Evolutionary conservation across 805 yeast species (phyloP).

Genomic region (Millerozyma acaciae): DNA sequence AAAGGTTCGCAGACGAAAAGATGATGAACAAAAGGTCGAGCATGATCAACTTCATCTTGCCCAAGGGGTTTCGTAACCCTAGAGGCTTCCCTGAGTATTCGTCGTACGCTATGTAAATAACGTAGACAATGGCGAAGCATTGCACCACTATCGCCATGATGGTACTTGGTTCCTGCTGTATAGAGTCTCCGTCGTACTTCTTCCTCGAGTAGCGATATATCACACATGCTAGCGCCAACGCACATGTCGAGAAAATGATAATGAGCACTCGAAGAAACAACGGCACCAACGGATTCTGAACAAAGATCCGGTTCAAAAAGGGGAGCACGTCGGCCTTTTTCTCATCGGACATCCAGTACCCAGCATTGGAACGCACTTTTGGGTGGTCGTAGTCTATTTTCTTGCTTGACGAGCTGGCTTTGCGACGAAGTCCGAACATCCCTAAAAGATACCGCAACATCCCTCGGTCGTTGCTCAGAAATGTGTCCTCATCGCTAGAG

Average conservation of each 20-base stretch:
- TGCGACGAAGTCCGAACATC: too few species aligned
- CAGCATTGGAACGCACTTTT: conserved; percentile 52
- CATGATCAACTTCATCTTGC: conserved; percentile 76
- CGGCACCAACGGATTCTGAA: conserved; percentile 79
- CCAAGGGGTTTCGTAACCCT: conserved; percentile 81
- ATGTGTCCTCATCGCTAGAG: conserved; percentile 27
- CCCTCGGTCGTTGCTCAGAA: conserved; percentile 15
- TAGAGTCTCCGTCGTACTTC: conserved; percentile 28
- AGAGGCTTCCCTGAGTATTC: conserved; percentile 90
- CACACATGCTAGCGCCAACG: conserved; percentile 68
- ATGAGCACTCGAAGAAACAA: conserved; percentile 57
- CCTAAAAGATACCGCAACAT: background rate
- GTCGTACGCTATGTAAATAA: conserved; percentile 79
- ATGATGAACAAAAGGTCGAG: conserved; percentile 85
- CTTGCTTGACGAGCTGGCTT: background rate
- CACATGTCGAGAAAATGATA: conserved; percentile 53
- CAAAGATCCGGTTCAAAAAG: conserved; percentile 51
- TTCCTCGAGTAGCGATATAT: conserved; percentile 43
- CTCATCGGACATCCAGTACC: conserved; percentile 65
- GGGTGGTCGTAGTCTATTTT: conserved; percentile 25
- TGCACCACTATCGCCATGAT: conserved; percentile 90
- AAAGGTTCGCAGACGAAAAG: conserved; percentile 81
- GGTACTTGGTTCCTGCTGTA: conserved; percentile 81
- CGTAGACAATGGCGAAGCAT: conserved; percentile 69
- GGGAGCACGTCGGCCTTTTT: conserved; percentile 65